These are phyloP conservation scores for Aegilops sharonensis DNA, from an alignment of 176 grass and related monocot genomes.

Conservation along the genomic window DNA sequence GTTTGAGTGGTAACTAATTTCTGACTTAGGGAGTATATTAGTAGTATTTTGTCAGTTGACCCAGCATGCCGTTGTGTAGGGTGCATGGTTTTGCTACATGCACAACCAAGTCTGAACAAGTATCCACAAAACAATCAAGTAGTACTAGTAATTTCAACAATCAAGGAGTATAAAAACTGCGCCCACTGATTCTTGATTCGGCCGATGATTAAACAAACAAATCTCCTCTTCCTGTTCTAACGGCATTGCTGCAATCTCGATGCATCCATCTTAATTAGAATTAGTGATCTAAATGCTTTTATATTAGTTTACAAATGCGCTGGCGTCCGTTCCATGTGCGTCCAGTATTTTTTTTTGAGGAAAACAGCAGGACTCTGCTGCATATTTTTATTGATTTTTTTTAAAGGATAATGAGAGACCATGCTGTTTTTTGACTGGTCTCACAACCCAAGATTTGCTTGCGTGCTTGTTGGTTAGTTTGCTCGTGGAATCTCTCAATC, in stretches of 20 bases:
- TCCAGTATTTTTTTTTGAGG: background rate
- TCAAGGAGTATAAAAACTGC: constrained; percentile 8
- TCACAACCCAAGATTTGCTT: background rate
- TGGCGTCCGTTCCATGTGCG: constrained; percentile 35
- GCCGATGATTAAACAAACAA: constrained; percentile 23
- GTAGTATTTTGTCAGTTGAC: background rate
- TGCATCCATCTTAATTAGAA: background rate
- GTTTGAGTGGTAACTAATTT: no score
- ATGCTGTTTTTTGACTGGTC: constrained; percentile 23
- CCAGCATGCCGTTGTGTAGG: constrained; percentile 27
- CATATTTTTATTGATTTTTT: no score
- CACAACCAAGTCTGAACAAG: background rate
- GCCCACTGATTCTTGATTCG: constrained; percentile 7
- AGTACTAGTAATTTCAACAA: background rate
- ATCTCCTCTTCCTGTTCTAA: constrained; percentile 35
- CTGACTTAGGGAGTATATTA: no score
- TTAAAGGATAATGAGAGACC: background rate
- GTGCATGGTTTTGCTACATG: constrained; percentile 23
- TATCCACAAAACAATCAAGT: background rate
- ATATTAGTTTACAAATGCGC: background rate
- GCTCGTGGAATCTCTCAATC: constrained; percentile 31
- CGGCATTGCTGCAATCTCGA: constrained; percentile 39
- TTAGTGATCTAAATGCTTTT: no score
- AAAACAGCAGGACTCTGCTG: no score
- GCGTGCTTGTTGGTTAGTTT: constrained; percentile 11